These are phyloP conservation scores for Sporothrix variecibatus DNA, from an alignment of 2,329 filamentous ascomycete genomes.

Conservation along the genomic window DNA sequence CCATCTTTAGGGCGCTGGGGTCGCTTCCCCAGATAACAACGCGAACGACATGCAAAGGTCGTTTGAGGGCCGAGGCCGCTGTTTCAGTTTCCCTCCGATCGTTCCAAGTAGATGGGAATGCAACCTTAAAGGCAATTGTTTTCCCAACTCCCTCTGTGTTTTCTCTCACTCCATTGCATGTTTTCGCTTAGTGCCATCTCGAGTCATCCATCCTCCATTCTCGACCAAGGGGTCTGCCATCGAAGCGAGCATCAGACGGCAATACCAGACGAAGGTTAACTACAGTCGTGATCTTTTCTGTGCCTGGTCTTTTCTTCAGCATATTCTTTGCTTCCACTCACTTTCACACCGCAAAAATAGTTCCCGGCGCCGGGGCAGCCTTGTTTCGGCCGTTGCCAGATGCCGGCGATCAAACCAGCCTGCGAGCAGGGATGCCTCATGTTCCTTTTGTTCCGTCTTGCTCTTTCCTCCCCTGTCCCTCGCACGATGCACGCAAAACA, in stretches of 20 bases:
- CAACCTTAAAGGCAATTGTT: not conserved
- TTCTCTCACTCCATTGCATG: not conserved
- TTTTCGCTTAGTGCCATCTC: not conserved
- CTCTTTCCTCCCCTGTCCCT: not conserved
- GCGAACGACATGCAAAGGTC: not conserved
- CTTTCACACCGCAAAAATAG: not conserved
- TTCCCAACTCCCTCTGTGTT: not conserved
- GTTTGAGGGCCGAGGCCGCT: not conserved
- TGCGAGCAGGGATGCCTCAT: not conserved
- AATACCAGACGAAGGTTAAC: not conserved
- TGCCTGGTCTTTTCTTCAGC: not conserved
- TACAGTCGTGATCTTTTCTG: not conserved
- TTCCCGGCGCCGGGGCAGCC: not conserved
- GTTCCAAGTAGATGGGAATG: conserved; percentile 5
- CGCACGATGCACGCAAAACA: not conserved
- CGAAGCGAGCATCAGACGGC: not conserved
- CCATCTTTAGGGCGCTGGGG: not conserved
- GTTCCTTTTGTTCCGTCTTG: not conserved
- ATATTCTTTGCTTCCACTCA: not conserved
- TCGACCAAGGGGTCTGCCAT: not conserved
- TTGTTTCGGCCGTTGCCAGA: conserved; percentile 6
- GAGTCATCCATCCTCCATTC: not conserved
- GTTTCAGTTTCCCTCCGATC: not conserved
- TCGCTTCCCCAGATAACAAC: not conserved
- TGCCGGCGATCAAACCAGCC: not conserved